A percentile compares a stretch with the other conserved stretches of the same genome.
These are phyloP conservation scores for Scutellaria galericulata DNA, from an alignment of 257 asterid genomes.

Conservation along the genomic window DNA sequence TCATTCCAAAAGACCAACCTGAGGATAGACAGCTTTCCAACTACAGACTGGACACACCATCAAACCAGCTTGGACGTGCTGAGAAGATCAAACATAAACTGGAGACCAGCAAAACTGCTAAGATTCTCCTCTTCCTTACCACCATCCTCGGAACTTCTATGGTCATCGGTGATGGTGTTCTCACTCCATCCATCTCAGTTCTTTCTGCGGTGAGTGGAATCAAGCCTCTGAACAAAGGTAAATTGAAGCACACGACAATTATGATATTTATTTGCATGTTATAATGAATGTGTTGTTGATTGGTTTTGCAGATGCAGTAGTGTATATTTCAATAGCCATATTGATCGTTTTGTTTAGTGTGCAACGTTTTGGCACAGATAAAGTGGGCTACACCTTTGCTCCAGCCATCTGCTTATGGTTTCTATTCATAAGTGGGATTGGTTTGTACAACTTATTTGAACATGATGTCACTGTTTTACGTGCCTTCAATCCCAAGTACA, in stretches of 20 bases:
- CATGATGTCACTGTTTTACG: conserved; percentile 51
- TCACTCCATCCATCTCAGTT: conserved; percentile 85
- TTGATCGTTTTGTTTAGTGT: conserved; percentile 52
- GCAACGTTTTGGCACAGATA: conserved; percentile 78
- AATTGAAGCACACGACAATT: too few relatives aligned
- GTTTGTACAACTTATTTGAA: conserved; percentile 57
- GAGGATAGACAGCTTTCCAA: conserved; percentile 67
- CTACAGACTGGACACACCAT: conserved; percentile 57
- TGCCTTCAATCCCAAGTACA: conserved; percentile 67
- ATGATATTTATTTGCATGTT: too few relatives aligned
- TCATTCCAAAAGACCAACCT: conserved; percentile 71
- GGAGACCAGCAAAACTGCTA: conserved; percentile 57
- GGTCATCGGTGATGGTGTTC: conserved; percentile 88
- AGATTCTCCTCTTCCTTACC: conserved; percentile 55
- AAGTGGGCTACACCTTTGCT: conserved; percentile 72
- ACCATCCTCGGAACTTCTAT: conserved; percentile 81
- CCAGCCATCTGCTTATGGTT: conserved; percentile 70
- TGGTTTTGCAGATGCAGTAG: conserved; percentile 49
- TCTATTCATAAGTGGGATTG: conserved; percentile 49
- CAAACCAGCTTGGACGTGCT: conserved; percentile 52
- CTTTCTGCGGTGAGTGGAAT: conserved; percentile 80
- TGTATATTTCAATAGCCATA: conserved; percentile 55
- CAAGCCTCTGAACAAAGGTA: conserved; percentile 42
- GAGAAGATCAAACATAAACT: conserved; percentile 51
- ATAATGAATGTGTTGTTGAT: background rate